Evolutionary conservation across 2,329 filamentous ascomycete genomes (phyloP).

Genomic region (Colletotrichum phormii): DNA sequence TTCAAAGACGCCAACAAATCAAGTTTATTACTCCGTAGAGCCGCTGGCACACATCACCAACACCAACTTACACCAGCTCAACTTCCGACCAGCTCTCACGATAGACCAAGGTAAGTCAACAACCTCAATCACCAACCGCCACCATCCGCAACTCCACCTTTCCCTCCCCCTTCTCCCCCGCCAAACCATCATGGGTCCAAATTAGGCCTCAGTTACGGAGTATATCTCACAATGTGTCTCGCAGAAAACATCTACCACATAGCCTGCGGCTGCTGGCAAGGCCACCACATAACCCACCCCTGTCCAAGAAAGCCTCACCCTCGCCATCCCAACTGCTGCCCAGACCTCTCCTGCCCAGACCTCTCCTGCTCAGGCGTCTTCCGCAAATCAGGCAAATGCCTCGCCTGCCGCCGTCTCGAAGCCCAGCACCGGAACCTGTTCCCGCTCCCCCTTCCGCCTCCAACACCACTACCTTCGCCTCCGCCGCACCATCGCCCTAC

Average conservation of each 20-base stretch:
- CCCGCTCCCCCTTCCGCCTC: background rate
- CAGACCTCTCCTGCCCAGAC: constrained; percentile 5
- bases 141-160: no score
- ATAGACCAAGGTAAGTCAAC: background rate
- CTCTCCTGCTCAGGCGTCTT: constrained; percentile 24
- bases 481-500: background rate
- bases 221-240: constrained; percentile 26
- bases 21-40: background rate
- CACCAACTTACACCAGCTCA: background rate
- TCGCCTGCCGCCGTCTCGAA: constrained; percentile 21
- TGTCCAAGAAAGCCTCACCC: constrained; percentile 1
- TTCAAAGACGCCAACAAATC: background rate
- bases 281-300: constrained; percentile 17
- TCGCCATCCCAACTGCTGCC: background rate
- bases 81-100: background rate
- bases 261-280: constrained; percentile 32
- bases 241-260: constrained; percentile 34
- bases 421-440: background rate
- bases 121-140: no score
- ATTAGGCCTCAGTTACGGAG: no score
- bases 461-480: constrained; percentile 39
- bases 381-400: constrained; percentile 25
- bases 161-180: no score
- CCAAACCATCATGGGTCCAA: no score
- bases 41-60: background rate